Conservation (phyloP, 176 grass and related monocot genomes). For the Aegilops sharonensis region DNA sequence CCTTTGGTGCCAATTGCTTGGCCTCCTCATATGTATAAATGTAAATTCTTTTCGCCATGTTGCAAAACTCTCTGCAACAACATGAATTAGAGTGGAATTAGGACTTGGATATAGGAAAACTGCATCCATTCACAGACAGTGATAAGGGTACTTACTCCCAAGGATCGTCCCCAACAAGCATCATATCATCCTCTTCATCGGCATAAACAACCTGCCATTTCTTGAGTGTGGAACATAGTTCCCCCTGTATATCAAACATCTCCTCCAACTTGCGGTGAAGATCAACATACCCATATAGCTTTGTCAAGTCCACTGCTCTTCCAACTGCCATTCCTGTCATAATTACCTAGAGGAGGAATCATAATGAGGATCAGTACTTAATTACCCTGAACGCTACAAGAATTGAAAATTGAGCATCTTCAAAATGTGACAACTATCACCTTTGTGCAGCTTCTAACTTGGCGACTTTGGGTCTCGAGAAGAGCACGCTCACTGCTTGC, state of each 20-base stretch:
- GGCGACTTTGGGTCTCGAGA: conserved; percentile 61
- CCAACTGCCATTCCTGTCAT: conserved; percentile 95
- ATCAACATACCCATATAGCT: conserved; percentile 58
- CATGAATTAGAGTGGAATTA: conserved; percentile 17
- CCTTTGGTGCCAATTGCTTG: conserved; percentile 58
- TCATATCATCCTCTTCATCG: conserved; percentile 93
- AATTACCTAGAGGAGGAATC: conserved; percentile 58
- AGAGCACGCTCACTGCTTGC: conserved; percentile 47
- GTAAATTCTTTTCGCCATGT: conserved; percentile 77
- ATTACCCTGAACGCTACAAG: not conserved
- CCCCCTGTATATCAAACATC: conserved; percentile 74
- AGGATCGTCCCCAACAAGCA: conserved; percentile 95
- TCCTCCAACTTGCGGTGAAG: conserved; percentile 73
- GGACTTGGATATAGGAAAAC: not conserved
- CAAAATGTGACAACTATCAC: conserved; percentile 39
- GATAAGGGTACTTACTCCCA: conserved; percentile 68
- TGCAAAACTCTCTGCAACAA: conserved; percentile 82
- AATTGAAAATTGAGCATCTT: not conserved
- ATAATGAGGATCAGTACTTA: conserved; percentile 22
- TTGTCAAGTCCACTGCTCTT: conserved; percentile 86
- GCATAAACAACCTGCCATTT: conserved; percentile 78
- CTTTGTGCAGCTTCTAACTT: conserved; percentile 96
- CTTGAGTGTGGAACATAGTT: conserved; percentile 53
- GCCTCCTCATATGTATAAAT: conserved; percentile 84
- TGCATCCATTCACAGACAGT: not conserved